These are phyloP conservation scores for Backusella liffmaniae DNA, from an alignment of 192 early-diverging fungal genomes.

Conservation along the genomic window DNA sequence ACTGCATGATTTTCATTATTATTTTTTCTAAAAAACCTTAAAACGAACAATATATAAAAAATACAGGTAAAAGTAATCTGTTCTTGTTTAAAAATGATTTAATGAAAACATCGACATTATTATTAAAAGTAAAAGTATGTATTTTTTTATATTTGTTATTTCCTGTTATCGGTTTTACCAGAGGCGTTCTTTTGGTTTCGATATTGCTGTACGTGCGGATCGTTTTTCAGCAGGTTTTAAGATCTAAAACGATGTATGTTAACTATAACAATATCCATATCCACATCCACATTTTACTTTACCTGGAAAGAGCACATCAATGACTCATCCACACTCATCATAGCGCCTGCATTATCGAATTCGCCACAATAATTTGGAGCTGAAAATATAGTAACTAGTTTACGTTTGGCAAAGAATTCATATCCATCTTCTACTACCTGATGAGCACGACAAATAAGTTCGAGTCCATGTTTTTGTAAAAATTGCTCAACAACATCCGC, in stretches of 20 bases:
- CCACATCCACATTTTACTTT: slow-evolving; percentile 3
- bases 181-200: background rate
- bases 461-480: slow-evolving; percentile 95
- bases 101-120: background rate
- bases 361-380: slow-evolving; percentile 5
- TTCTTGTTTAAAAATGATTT: background rate
- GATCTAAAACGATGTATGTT: background rate
- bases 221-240: background rate
- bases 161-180: background rate
- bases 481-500: slow-evolving; percentile 82
- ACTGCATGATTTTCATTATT: background rate
- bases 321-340: slow-evolving; percentile 52
- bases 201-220: background rate
- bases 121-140: slow-evolving; percentile 2
- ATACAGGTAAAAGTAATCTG: too few species aligned
- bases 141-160: background rate
- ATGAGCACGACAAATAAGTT: slow-evolving; percentile 91
- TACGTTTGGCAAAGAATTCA: slow-evolving; percentile 91
- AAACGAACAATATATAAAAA: background rate
- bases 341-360: slow-evolving; percentile 76
- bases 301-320: slow-evolving; percentile 91
- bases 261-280: background rate
- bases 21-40: background rate
- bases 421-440: slow-evolving; percentile 99
- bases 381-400: slow-evolving; percentile 69